Evolutionary conservation across 2,329 filamentous ascomycete genomes (phyloP), one percentile per base, ranked within the genome.

Genomic region (Pezicula carpinea): DNA sequence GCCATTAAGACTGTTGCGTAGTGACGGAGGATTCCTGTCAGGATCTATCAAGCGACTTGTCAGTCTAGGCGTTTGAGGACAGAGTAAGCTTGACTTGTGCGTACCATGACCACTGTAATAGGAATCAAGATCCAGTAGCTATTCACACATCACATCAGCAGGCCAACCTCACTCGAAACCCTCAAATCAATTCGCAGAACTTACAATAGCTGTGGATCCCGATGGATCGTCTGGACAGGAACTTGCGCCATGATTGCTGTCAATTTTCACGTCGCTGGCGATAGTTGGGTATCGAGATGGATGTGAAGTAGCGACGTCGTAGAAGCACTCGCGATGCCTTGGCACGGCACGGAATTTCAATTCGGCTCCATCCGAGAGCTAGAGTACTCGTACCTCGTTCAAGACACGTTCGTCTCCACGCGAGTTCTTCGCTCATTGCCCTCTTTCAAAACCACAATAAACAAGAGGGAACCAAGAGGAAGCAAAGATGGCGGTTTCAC

Each of bases 81-180:
- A 11, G 15, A 38, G 39, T 34, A 10, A 31, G 39, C 33, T 29
- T 18, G 14, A 31, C 33, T 36, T 31, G 43, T 33, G 47, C 63
- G 47, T 73, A 88, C 85, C 95, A 99, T 99, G 65, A 99, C 93
- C 60, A 96, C 78, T 39, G 92, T 96, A 68, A 99, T 99, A 53
- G 93, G 93, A 54, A 96, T 85, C 51, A 99, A 78, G 70, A 99
- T 99, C 93, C 93, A 99, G 77, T 96, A 97, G 73, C 93, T 99
- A 62, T 46, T 50, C 17, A 45, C 45, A 46, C 15, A 49, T 59
- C 40, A 65, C 13, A 29, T 64, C 47, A 51, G 53, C 43, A 29
- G 10, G 47, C 56, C 56, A 51, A 39, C 43, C 32, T 19, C 15
- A 31, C 29, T 22, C 14, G n/a, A n/a, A 45, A 33, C 39, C 38